Evolutionary conservation across 495 filamentous ascomycete species (phyloP).

Genomic region (Aspergillus cristatus): DNA sequence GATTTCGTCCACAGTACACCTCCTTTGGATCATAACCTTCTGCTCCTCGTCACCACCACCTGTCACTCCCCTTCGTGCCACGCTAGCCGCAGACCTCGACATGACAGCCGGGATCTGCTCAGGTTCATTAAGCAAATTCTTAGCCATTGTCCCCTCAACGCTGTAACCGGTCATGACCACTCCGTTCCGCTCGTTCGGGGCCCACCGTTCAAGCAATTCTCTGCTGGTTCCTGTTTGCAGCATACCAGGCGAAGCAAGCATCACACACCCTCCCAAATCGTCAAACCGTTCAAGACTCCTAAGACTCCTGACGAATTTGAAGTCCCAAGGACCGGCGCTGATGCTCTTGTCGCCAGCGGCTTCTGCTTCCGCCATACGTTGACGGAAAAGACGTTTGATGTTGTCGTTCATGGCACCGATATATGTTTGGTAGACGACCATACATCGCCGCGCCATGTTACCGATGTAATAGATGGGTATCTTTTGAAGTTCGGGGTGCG

Average conservation of each 20-base stretch:
- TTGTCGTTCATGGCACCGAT: conserved; percentile 98
- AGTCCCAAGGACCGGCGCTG: conserved; percentile 87
- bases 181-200: conserved; percentile 88
- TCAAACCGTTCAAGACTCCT: conserved; percentile 93
- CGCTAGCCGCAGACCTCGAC: conserved; percentile 53
- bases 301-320: conserved; percentile 79
- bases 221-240: conserved; percentile 89
- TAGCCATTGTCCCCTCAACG: conserved; percentile 97
- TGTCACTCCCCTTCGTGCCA: conserved; percentile 43
- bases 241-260: conserved; percentile 97
- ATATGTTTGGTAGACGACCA: conserved; percentile 98
- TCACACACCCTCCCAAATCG: conserved; percentile 90
- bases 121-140: conserved; percentile 84
- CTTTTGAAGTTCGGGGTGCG: conserved; percentile 75
- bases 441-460: conserved; percentile 88
- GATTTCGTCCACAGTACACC: conserved; percentile 86
- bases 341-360: conserved; percentile 60
- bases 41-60: conserved; percentile 47
- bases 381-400: conserved; percentile 82
- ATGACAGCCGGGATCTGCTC: conserved; percentile 89
- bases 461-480: conserved; percentile 95
- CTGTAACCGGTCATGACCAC: conserved; percentile 97
- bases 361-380: conserved; percentile 81
- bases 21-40: conserved; percentile 83
- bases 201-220: conserved; percentile 90